Evolutionary conservation across 2,329 filamentous ascomycete species (phyloP).

Genomic region (Capronia americana): DNA sequence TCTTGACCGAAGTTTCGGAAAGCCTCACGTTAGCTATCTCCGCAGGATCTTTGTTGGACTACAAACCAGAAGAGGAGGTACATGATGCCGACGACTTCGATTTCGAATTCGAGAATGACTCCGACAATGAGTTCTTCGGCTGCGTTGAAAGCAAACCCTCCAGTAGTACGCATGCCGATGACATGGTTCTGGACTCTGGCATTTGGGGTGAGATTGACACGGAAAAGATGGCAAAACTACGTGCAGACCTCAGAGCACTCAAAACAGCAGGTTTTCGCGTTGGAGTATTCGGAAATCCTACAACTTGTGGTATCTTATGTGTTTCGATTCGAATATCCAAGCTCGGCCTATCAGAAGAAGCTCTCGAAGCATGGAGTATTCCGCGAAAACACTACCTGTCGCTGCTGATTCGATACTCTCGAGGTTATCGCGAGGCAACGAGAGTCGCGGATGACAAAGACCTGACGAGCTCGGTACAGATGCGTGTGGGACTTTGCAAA

Average conservation of each 20-base stretch:
- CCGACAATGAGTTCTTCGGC: conserved; percentile 42
- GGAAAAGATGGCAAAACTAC: conserved; percentile 51
- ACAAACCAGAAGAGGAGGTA: not conserved
- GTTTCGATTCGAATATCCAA: conserved; percentile 73
- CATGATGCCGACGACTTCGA: conserved; percentile 43
- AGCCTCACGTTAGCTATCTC: conserved; percentile 28
- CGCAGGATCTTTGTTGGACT: not conserved
- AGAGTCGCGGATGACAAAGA: conserved; percentile 52
- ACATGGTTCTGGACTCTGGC: not conserved
- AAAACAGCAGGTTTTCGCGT: conserved; percentile 73
- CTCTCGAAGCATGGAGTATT: conserved; percentile 78
- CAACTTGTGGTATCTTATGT: conserved; percentile 61
- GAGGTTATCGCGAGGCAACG: conserved; percentile 67
- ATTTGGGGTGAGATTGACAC: conserved; percentile 4
- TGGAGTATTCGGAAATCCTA: conserved; percentile 63
- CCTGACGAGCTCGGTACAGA: conserved; percentile 51
- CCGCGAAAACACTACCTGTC: conserved; percentile 71
- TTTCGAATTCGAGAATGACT: conserved; percentile 46
- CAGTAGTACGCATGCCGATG: not conserved
- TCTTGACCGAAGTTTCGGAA: conserved; percentile 42
- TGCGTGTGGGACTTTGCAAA: conserved; percentile 74
- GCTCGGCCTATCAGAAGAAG: conserved; percentile 75
- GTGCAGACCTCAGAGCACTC: conserved; percentile 65
- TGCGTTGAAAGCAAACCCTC: conserved; percentile 7
- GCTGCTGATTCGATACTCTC: conserved; percentile 70